A percentile compares a stretch with the other conserved stretches of the same genome.
phyloP scores from a whole-genome alignment of 768 basidiomycete genomes.

The Suillus subalutaceus region DNA sequence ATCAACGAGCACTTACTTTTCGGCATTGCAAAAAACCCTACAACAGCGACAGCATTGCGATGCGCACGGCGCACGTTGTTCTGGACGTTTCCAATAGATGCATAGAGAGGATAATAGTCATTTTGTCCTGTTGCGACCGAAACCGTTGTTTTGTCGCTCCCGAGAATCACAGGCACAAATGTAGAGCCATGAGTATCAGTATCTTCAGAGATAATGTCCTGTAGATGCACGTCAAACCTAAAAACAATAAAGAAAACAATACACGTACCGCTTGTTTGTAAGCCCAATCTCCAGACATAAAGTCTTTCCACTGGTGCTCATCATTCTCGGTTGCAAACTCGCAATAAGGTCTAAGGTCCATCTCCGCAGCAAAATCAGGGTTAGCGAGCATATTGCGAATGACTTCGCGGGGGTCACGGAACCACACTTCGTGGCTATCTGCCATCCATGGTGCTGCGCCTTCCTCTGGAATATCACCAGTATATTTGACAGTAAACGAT shows the following conservation, averaged over 20 bases:
- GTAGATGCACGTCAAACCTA: background rate
- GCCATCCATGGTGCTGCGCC: constrained; percentile 30
- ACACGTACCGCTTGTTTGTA: constrained; percentile 34
- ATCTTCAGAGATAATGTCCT: constrained; percentile 18
- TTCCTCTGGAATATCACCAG: constrained; percentile 17
- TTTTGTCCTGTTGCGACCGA: constrained; percentile 19
- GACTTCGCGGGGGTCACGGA: constrained; percentile 20
- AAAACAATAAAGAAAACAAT: background rate
- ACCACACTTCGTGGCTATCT: constrained; percentile 31
- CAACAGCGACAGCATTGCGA: constrained; percentile 13
- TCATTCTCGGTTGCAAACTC: constrained; percentile 17
- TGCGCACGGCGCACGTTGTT: constrained; percentile 16
- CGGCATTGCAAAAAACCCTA: constrained; percentile 36
- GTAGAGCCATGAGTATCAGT: constrained; percentile 14
- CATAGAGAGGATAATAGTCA: constrained; percentile 17
- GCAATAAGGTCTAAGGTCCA: constrained; percentile 22
- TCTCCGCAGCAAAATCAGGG: constrained; percentile 22
- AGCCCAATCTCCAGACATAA: constrained; percentile 34
- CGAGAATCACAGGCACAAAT: constrained; percentile 16
- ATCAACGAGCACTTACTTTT: constrained; percentile 27
- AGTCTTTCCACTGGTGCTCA: constrained; percentile 18
- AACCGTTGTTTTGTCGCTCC: constrained; percentile 19
- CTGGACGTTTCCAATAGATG: constrained; percentile 17
- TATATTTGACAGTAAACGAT: constrained; percentile 22
- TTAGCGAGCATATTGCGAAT: constrained; percentile 25